These are phyloP conservation scores for Tolypocladium capitatum DNA, from an alignment of 2,329 filamentous ascomycete genomes.

Conservation along the genomic window DNA sequence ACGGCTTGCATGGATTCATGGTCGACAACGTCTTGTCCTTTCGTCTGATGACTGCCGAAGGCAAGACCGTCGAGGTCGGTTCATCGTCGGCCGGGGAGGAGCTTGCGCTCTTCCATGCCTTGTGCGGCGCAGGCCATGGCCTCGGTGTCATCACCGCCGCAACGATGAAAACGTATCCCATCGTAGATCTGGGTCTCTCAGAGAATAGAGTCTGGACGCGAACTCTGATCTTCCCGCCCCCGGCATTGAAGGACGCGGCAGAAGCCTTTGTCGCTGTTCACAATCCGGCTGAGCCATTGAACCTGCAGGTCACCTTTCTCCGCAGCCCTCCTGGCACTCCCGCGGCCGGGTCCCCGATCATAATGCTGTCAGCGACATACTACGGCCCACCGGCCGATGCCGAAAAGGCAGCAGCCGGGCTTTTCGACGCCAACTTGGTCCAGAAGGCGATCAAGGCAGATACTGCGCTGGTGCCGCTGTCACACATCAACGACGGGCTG, in stretches of 20 bases:
- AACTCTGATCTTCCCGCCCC: conserved; percentile 14
- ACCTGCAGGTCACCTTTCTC: conserved; percentile 11
- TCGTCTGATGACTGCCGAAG: conserved; percentile 12
- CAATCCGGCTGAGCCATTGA: conserved; percentile 5
- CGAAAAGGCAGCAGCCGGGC: conserved; percentile 7
- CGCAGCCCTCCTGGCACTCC: conserved; percentile 17
- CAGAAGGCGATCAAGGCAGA: conserved; percentile 9
- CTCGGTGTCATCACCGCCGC: conserved; percentile 18
- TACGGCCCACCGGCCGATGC: conserved; percentile 13
- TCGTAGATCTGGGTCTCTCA: conserved; percentile 12
- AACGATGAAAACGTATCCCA: conserved; percentile 11
- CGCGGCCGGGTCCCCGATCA: conserved; percentile 13
- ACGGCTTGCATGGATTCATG: conserved; percentile 18
- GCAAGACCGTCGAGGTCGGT: conserved; percentile 6
- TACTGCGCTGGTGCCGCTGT: conserved; percentile 10
- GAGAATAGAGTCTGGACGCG: conserved; percentile 19
- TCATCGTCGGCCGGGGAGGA: conserved; percentile 10
- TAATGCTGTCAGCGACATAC: conserved; percentile 11
- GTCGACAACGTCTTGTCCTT: conserved; percentile 17
- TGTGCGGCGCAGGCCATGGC: conserved; percentile 22
- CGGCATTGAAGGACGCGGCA: conserved; percentile 9
- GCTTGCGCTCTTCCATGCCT: conserved; percentile 14
- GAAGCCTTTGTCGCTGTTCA: conserved; percentile 10
- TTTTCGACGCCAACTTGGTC: conserved; percentile 8
- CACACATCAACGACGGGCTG: conserved; percentile 9